phyloP scores from a whole-genome alignment of 2,329 filamentous ascomycete species.

The Cercospora beticola region DNA sequence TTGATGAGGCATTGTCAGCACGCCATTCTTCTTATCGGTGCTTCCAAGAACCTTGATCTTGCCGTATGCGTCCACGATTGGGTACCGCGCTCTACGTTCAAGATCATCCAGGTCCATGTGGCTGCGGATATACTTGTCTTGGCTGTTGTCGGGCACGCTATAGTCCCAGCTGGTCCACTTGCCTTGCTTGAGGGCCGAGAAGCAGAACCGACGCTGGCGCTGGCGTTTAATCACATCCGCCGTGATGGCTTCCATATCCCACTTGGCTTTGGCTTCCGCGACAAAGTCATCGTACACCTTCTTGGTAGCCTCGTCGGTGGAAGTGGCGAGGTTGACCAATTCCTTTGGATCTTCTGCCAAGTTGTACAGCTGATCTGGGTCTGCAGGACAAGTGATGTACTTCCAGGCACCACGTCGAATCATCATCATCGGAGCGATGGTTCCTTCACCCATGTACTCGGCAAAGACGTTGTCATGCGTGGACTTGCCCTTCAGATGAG shows the following conservation, averaged over 20 bases:
- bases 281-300: constrained; percentile 61
- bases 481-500: constrained; percentile 67
- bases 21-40: constrained; percentile 29
- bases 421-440: constrained; percentile 87
- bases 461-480: constrained; percentile 85
- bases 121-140: constrained; percentile 74
- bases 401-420: constrained; percentile 88
- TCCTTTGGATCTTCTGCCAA: constrained; percentile 73
- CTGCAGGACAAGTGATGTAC: constrained; percentile 80
- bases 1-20: constrained; percentile 32
- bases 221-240: constrained; percentile 73
- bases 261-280: constrained; percentile 69
- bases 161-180: constrained; percentile 82
- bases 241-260: constrained; percentile 79
- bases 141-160: constrained; percentile 67
- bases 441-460: constrained; percentile 93
- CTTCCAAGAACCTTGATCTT: constrained; percentile 30
- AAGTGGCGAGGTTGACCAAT: constrained; percentile 65
- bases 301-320: constrained; percentile 41
- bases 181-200: constrained; percentile 75
- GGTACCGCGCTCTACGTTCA: constrained; percentile 73
- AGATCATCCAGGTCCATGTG: constrained; percentile 78
- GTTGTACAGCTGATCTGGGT: constrained; percentile 83
- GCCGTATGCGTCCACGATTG: constrained; percentile 52
- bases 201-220: constrained; percentile 74